Base-by-base conservation (phyloP, 2,329 filamentous ascomycete genomes). In the Epichloe brachyelytri region DNA sequence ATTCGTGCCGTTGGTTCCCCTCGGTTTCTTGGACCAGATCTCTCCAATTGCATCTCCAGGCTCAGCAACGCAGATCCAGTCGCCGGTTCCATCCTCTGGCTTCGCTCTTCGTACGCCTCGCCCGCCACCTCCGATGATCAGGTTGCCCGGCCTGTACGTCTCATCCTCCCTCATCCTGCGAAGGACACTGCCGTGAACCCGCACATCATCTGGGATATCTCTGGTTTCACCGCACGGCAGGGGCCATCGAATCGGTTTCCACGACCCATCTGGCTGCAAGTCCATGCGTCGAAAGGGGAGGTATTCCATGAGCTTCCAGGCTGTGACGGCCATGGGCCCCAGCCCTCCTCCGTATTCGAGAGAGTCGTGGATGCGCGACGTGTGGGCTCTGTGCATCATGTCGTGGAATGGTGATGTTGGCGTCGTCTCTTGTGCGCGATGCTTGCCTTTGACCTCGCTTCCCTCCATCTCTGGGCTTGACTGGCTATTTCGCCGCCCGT, bases 261-360 rank as follows among this genome's bases (percentile, higher is more conserved):
- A 93, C 0, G 79, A 80, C 0, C 85, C 85, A 55, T 90, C 83
- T 0, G 71, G 53, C 54, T 81, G 80, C 7, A 91, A 69, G 58
- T 91, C 87, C 84, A 93, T 90, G 22, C 87, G 75, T 1, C 85
- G 77, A 67, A 91, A 90, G 0, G 87, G 87, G 22, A 91, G 70
- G 62, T 85, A 89, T 60, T 91, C 87, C 86, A 91, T 87, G 20
- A 87, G 63, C 37, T 81, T 85, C 86, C 86, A 91, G 2, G 74
- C 76, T 0, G 83, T 57, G 0, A 88, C 84, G 0, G 80, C 77
- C 4, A 69, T 51, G 22, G 56, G 54, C 0, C 73, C 64, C 4
- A 85, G 69, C 0, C 85, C 85, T 12, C 78, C 76, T 12, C 74
- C 72, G 58, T 80, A 87, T 46, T 76, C 68, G 0, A 90, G 74